These are phyloP conservation scores for Laetiporus sulphureus DNA, from an alignment of 1,284 basidiomycete genomes.

Conservation along the genomic window DNA sequence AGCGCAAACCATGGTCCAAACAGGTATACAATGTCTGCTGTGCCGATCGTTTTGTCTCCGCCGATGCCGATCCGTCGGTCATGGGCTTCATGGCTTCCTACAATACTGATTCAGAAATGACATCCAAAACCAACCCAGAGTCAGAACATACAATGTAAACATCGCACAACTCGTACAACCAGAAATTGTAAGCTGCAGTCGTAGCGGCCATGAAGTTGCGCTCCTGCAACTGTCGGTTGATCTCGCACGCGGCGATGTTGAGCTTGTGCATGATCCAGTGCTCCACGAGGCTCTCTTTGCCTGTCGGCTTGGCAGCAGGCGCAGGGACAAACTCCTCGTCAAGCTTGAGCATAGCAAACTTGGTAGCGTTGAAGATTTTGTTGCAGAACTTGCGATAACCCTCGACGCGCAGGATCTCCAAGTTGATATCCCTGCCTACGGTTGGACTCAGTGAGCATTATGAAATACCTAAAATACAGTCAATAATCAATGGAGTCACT, in stretches of 20 bases:
- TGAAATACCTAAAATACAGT: no score
- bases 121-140: background rate
- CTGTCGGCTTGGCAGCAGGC: slow-evolving; percentile 71
- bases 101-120: background rate
- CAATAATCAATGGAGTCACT: slow-evolving; percentile 1
- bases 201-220: slow-evolving; percentile 95
- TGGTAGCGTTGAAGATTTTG: slow-evolving; percentile 99
- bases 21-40: slow-evolving; percentile 97
- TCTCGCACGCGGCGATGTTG: slow-evolving; percentile 71
- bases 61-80: slow-evolving; percentile 72
- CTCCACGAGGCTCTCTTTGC: slow-evolving; percentile 89
- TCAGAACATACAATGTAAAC: slow-evolving; percentile 81
- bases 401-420: slow-evolving; percentile 96
- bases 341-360: slow-evolving; percentile 95
- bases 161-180: slow-evolving; percentile 98
- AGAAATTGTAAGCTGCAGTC: slow-evolving; percentile 85
- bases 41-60: slow-evolving; percentile 67
- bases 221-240: slow-evolving; percentile 73
- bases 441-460: background rate
- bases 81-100: slow-evolving; percentile 98
- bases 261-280: slow-evolving; percentile 96
- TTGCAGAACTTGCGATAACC: slow-evolving; percentile 99
- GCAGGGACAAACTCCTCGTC: slow-evolving; percentile 79
- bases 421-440: slow-evolving; percentile 86
- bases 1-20: slow-evolving; percentile 82